phyloP scores from a whole-genome alignment of 139 green algal species.

The Volvox africanus region DNA sequence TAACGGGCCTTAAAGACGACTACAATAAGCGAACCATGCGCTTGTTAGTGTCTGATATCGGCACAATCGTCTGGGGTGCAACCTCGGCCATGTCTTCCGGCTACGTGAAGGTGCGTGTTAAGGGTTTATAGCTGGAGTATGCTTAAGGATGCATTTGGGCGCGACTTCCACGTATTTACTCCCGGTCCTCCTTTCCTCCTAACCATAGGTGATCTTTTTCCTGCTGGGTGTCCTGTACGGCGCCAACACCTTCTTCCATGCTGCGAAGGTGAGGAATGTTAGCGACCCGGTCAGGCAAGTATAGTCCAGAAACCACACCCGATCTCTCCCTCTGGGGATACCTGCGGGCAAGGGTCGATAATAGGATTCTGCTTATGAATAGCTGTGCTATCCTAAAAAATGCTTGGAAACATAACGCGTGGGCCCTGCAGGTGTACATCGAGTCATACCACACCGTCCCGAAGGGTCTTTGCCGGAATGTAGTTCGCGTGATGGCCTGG shows the following conservation, averaged over 20 bases:
- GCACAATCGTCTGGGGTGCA: slow-evolving; percentile 59
- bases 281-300: too few relatives aligned
- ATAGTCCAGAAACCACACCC: too few relatives aligned
- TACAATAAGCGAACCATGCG: slow-evolving; percentile 76
- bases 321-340: too few relatives aligned
- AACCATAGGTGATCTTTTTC: slow-evolving; percentile 64
- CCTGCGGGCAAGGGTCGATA: not conserved
- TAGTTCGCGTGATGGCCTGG: slow-evolving; percentile 67
- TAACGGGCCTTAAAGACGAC: slow-evolving; percentile 70
- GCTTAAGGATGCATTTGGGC: too few relatives aligned
- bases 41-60: slow-evolving; percentile 61
- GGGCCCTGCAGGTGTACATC: slow-evolving; percentile 14
- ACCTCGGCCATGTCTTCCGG: slow-evolving; percentile 45
- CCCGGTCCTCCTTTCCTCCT: not conserved
- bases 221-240: slow-evolving; percentile 67
- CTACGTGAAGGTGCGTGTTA: slow-evolving; percentile 28
- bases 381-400: not conserved
- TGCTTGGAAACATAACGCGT: not conserved
- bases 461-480: slow-evolving; percentile 64
- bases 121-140: not conserved
- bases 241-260: slow-evolving; percentile 71
- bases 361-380: not conserved
- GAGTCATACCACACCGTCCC: slow-evolving; percentile 75
- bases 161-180: not conserved
- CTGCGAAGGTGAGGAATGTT: slow-evolving; percentile 55